Evolutionary conservation across 805 yeast genomes (phyloP).

Genomic region (Ogataea pini): DNA sequence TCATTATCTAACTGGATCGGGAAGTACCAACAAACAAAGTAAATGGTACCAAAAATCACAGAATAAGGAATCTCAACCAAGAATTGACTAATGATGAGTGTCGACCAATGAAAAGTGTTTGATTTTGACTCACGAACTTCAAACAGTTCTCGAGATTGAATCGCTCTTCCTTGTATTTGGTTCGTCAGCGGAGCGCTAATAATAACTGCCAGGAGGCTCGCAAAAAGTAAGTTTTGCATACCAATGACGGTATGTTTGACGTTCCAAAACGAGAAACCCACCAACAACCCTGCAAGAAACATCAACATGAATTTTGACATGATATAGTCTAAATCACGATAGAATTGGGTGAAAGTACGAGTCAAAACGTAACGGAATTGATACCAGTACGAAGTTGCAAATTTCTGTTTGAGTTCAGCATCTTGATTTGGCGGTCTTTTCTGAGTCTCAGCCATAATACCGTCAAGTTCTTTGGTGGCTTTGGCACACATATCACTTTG

Average conservation of each 20-base stretch:
- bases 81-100: slow-evolving; percentile 52
- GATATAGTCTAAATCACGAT: slow-evolving; percentile 19
- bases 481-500: slow-evolving; percentile 20
- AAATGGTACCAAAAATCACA: slow-evolving; percentile 48
- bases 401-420: neutral
- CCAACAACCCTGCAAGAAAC: slow-evolving; percentile 40
- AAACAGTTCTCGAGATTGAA: slow-evolving; percentile 55
- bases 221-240: slow-evolving; percentile 59
- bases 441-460: slow-evolving; percentile 18
- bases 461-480: slow-evolving; percentile 32
- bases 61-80: slow-evolving; percentile 63
- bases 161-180: slow-evolving; percentile 61
- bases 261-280: slow-evolving; percentile 43
- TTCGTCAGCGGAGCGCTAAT: slow-evolving; percentile 58
- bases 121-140: slow-evolving; percentile 71
- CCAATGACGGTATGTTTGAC: slow-evolving; percentile 49
- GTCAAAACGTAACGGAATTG: slow-evolving; percentile 1
- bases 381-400: neutral
- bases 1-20: slow-evolving; percentile 51
- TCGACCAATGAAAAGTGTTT: slow-evolving; percentile 70
- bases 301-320: slow-evolving; percentile 43
- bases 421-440: slow-evolving; percentile 7
- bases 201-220: slow-evolving; percentile 53
- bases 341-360: slow-evolving; percentile 23
- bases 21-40: slow-evolving; percentile 41